Conservation (phyloP, 305 asterid species). For the Plantago coronopus region DNA sequence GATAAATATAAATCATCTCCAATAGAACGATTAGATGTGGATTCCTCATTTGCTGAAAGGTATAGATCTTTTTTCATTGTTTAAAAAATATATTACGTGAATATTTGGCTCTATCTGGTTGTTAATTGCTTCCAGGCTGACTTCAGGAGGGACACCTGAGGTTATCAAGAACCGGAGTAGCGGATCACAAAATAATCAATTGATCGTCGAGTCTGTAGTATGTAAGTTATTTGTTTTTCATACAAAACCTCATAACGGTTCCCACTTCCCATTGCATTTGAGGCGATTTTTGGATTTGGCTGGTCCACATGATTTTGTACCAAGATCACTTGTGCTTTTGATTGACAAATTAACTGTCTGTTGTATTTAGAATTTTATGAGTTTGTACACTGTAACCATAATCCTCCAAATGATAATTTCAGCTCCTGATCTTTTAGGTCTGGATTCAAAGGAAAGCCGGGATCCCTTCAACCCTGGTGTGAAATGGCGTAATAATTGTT, state of each 20-base stretch:
- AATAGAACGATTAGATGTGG: conserved; percentile 27
- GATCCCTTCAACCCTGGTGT: conserved; percentile 34
- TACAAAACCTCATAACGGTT: conserved; percentile 9
- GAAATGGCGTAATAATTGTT: conserved; percentile 52
- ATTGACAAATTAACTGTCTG: conserved; percentile 14
- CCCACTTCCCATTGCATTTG: not conserved
- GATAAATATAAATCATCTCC: conserved; percentile 29
- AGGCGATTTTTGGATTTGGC: conserved; percentile 6
- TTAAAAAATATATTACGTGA: conserved; percentile 11
- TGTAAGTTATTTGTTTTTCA: conserved; percentile 31
- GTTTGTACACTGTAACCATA: conserved; percentile 8
- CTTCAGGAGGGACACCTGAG: conserved; percentile 34
- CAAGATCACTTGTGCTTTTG: conserved; percentile 20
- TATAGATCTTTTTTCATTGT: conserved; percentile 21
- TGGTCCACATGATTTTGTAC: conserved; percentile 15
- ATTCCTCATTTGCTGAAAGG: conserved; percentile 39
- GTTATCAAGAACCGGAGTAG: conserved; percentile 27
- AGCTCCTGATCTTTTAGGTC: conserved; percentile 39
- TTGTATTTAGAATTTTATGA: conserved; percentile 12
- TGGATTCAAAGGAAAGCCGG: conserved; percentile 31
- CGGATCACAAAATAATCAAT: conserved; percentile 28
- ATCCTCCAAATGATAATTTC: conserved; percentile 16
- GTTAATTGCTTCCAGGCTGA: conserved; percentile 39
- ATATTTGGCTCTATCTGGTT: conserved; percentile 3
- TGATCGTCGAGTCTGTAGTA: conserved; percentile 29